Base-by-base conservation (phyloP, 2,329 filamentous ascomycete genomes). In the Fusarium caatingaense region DNA sequence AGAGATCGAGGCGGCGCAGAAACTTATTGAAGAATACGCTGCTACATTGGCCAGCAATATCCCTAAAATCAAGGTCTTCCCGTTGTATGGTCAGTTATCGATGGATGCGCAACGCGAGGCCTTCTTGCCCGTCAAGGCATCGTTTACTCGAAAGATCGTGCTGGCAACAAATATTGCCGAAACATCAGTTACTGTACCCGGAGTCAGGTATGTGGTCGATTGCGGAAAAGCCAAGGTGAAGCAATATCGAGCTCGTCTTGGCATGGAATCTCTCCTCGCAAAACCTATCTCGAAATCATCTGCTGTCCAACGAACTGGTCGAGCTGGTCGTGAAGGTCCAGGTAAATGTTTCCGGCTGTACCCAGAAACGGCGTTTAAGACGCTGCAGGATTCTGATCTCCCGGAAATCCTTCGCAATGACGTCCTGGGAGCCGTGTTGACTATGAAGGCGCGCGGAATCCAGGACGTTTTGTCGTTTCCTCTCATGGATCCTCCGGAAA, bases 131-230 rank as follows among this genome's bases (percentile, higher is more conserved):
- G 87, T 92, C 23, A 88, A 88, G 58, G 87, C 89, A 4, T 85
- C 85, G n/a, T 87, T 86, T 59, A 97, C 93, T 0, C 88, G 96
- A 45, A 98, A 98, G 77, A 87, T 98, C 15, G 94, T 99, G 1
- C 83, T 99, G 1, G 91, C 94, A 0, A 99, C 96, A 16, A 99
- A 99, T 76, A 98, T 99, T 74, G 96, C 96, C n/a, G 96, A 99
- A 79, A 98, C 96, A 0, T 98, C 96, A 2, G 92, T 99, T 63
- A 99, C 96, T 0, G 94, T 99, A 0, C 92, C 95, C 0, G 96
- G 96, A 4, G 94, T 99, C 9, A 89, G 93, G 7, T 96, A 92
- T 73, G 95, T 99, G 12, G 87, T 99, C 21, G 96, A 99, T 77
- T 92, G 92, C 58, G 96, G 96, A 47, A 98, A 98, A 76, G 93